phyloP scores from a whole-genome alignment of 2,329 filamentous ascomycete genomes.

The Rhytidhysteron rufulum region DNA sequence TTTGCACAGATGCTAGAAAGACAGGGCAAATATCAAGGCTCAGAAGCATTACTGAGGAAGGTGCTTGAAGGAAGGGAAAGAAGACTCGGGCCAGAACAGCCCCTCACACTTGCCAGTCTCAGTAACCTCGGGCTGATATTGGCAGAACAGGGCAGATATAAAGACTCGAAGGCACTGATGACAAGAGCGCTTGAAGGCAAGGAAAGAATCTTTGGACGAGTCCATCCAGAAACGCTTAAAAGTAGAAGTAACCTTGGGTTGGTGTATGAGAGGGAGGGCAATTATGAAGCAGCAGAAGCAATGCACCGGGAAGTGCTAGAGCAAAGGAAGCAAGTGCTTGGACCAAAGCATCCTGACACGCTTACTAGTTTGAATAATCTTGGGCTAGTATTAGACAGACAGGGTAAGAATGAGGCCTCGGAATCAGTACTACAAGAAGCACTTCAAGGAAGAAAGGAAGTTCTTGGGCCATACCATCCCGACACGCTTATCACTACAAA shows the following conservation, averaged over 20 bases:
- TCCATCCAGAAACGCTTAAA: background rate
- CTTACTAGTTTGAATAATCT: background rate
- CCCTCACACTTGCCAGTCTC: conserved; percentile 1
- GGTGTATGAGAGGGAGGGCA: background rate
- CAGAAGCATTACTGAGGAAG: too few species aligned
- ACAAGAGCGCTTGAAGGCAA: conserved; percentile 3
- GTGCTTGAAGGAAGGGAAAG: background rate
- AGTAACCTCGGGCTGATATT: background rate
- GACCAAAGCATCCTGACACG: background rate
- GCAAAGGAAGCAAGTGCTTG: background rate
- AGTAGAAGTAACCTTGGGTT: background rate
- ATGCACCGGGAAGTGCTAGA: background rate
- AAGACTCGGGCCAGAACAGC: background rate
- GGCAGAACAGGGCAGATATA: conserved; percentile 5
- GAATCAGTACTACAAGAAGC: background rate
- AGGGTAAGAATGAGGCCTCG: background rate
- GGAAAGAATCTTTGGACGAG: background rate
- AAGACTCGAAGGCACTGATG: conserved; percentile 4
- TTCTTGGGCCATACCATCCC: background rate
- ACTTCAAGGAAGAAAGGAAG: background rate
- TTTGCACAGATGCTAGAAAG: too few species aligned
- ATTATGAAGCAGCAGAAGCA: too few species aligned
- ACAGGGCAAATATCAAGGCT: too few species aligned
- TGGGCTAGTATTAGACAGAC: background rate
- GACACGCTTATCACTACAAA: background rate